These are phyloP conservation scores for Polyporus tsugae DNA, from an alignment of 1,284 basidiomycete species.

Conservation along the genomic window DNA sequence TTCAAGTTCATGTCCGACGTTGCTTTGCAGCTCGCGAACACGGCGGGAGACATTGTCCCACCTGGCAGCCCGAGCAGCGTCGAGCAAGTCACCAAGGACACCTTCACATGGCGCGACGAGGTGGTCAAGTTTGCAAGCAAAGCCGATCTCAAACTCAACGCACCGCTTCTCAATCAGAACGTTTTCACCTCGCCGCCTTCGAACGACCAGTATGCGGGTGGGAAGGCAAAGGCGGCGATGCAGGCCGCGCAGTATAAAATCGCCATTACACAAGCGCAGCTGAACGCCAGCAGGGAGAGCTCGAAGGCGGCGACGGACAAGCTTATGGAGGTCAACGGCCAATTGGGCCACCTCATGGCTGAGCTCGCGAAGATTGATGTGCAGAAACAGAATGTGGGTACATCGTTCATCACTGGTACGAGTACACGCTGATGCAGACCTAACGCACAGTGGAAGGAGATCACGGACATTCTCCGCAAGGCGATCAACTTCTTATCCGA, in stretches of 20 bases:
- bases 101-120: conserved; percentile 14
- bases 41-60: neutral
- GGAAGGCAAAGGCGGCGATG: conserved; percentile 4
- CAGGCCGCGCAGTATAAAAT: conserved; percentile 15
- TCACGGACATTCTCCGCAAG: conserved; percentile 9
- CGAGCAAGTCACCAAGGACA: neutral
- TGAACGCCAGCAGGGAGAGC: conserved; percentile 20
- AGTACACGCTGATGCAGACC: too few relatives aligned
- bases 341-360: conserved; percentile 18
- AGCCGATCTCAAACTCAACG: conserved; percentile 17
- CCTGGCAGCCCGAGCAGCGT: neutral
- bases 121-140: conserved; percentile 11
- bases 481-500: conserved; percentile 22
- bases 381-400: conserved; percentile 15
- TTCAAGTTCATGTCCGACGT: neutral
- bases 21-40: conserved; percentile 1
- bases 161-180: conserved; percentile 8
- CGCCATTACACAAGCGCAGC: conserved; percentile 9
- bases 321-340: conserved; percentile 16
- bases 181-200: conserved; percentile 14
- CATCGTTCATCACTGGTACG: neutral
- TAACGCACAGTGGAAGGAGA: conserved; percentile 15
- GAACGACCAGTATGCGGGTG: conserved; percentile 3
- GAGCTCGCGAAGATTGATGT: conserved; percentile 16
- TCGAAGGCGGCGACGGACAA: conserved; percentile 17